These are phyloP conservation scores for Cucumis melo DNA, from an alignment of 306 rosid genomes.

Conservation along the genomic window DNA sequence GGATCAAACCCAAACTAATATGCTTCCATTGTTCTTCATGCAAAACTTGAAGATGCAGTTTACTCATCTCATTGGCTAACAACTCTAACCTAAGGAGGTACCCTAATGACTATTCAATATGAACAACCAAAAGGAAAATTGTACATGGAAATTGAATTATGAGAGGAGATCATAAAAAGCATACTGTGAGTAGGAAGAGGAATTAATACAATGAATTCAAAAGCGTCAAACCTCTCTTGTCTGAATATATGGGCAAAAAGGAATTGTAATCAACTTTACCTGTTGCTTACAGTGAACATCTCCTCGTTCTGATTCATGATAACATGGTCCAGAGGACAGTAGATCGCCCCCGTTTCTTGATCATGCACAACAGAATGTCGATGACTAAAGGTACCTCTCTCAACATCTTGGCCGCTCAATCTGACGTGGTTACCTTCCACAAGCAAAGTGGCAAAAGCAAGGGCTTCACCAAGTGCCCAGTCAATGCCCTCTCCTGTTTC, in stretches of 20 bases:
- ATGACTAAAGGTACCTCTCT: slow-evolving; percentile 96
- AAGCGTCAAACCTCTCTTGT: too few relatives aligned
- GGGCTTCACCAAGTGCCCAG: slow-evolving; percentile 95
- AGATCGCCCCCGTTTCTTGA: slow-evolving; percentile 71
- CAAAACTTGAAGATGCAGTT: background rate
- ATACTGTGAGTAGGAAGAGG: too few relatives aligned
- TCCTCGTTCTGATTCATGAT: slow-evolving; percentile 80
- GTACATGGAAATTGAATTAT: too few relatives aligned
- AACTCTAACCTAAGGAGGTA: background rate
- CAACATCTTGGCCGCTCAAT: slow-evolving; percentile 95
- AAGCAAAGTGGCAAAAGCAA: slow-evolving; percentile 83
- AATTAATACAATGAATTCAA: too few relatives aligned
- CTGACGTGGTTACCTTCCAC: slow-evolving; percentile 95
- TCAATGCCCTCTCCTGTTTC: slow-evolving; percentile 92
- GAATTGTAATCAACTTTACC: slow-evolving; percentile 28
- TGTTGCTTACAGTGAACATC: slow-evolving; percentile 96
- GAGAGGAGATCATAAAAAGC: too few relatives aligned
- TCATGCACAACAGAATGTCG: slow-evolving; percentile 88
- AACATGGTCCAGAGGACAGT: slow-evolving; percentile 82
- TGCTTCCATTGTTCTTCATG: background rate
- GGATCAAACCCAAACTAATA: background rate
- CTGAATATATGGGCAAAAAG: background rate
- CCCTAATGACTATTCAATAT: background rate
- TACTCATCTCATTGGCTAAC: background rate
- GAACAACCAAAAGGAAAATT: background rate